Percentiles rank a stretch among this genome's conserved stretches.
Conservation (phyloP, 768 basidiomycete species). For the Tricholoma furcatifolium region DNA sequence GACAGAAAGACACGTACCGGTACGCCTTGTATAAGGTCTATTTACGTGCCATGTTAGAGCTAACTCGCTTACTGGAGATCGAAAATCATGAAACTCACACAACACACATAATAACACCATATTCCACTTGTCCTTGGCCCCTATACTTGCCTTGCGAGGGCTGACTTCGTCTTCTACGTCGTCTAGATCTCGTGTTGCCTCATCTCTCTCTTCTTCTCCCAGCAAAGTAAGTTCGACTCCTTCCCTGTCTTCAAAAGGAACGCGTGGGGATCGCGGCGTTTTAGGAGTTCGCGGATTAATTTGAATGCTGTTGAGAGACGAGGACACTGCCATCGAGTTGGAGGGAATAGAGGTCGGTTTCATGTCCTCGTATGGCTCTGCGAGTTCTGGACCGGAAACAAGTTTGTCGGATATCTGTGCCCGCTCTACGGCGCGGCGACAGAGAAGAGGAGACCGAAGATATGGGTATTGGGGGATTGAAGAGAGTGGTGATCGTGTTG, state of each 20-base stretch:
- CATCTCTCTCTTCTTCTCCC: constrained; percentile 50
- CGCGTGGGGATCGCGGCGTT: constrained; percentile 38
- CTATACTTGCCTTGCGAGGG: constrained; percentile 49
- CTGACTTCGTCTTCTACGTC: constrained; percentile 31
- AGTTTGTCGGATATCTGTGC: constrained; percentile 12
- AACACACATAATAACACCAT: constrained; percentile 85
- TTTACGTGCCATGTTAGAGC: constrained; percentile 10
- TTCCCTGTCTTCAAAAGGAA: constrained; percentile 41
- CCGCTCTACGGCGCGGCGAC: constrained; percentile 25
- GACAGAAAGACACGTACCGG: constrained; percentile 56
- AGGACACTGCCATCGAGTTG: constrained; percentile 51
- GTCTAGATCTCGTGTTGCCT: constrained; percentile 43
- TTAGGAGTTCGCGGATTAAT: constrained; percentile 56
- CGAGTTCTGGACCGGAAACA: constrained; percentile 15
- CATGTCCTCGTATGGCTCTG: constrained; percentile 34
- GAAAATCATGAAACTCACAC: constrained; percentile 54
- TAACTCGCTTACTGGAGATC: not conserved
- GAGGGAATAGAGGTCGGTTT: constrained; percentile 30
- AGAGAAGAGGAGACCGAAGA: constrained; percentile 21
- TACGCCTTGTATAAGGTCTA: constrained; percentile 84
- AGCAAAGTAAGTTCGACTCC: constrained; percentile 64
- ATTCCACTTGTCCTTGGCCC: constrained; percentile 75
- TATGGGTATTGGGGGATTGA: not conserved
- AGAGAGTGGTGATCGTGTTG: not conserved
- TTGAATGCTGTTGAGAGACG: constrained; percentile 58